Evolutionary conservation across 2,329 filamentous ascomycete genomes (phyloP).

Genomic region (Aureobasidium sp.): DNA sequence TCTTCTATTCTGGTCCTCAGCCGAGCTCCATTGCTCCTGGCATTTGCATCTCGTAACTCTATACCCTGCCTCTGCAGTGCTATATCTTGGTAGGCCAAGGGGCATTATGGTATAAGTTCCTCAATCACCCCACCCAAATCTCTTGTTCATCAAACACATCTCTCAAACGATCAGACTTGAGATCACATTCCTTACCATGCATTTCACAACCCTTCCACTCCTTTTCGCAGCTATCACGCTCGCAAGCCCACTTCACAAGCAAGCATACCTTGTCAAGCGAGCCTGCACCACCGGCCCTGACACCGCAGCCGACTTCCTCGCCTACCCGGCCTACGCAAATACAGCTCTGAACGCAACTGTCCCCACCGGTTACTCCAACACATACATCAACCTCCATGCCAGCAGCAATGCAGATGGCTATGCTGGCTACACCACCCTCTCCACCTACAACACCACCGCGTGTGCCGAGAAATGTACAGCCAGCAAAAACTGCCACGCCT

Average conservation of each 20-base stretch:
- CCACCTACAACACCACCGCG: constrained; percentile 2
- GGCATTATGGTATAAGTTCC: not conserved
- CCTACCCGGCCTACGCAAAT: constrained; percentile 15
- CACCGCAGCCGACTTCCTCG: constrained; percentile 16
- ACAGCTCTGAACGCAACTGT: constrained; percentile 16
- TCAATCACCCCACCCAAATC: not conserved
- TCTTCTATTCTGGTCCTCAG: not conserved
- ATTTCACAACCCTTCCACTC: not conserved
- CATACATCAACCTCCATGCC: constrained; percentile 16
- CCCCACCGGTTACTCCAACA: constrained; percentile 16
- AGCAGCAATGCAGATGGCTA: constrained; percentile 8
- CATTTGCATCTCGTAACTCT: not conserved
- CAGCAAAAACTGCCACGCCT: constrained; percentile 12
- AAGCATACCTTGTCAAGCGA: not conserved
- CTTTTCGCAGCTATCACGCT: not conserved
- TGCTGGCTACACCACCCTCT: not conserved
- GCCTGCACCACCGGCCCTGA: constrained; percentile 11
- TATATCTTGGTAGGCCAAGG: not conserved
- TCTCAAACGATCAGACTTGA: not conserved
- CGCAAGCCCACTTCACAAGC: not conserved
- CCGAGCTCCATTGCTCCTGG: not conserved
- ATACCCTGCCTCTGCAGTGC: not conserved
- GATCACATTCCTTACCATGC: not conserved
- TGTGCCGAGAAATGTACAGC: constrained; percentile 12
- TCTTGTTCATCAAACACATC: not conserved